Evolutionary conservation across 2,329 filamentous ascomycete species (phyloP).

Genomic region (Stachybotrys chlorohalonatus): DNA sequence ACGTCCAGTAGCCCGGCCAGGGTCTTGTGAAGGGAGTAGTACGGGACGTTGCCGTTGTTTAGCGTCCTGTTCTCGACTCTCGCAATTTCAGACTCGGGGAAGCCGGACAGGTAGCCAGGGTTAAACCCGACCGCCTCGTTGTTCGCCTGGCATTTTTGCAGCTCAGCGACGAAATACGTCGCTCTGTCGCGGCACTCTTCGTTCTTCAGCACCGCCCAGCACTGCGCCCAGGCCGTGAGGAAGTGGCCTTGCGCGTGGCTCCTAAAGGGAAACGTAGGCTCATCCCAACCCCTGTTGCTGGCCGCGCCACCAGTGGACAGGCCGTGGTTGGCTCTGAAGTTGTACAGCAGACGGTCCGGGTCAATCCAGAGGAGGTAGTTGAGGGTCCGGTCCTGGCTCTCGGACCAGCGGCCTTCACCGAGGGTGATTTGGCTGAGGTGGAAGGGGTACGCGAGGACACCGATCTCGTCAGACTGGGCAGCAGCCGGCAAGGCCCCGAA

Average conservation of each 20-base stretch:
- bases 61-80: constrained; percentile 33
- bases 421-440: constrained; percentile 2
- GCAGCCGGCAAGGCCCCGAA: neutral
- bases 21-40: constrained; percentile 46
- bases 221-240: constrained; percentile 40
- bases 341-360: constrained; percentile 36
- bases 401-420: constrained; percentile 17
- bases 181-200: constrained; percentile 34
- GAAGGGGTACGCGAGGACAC: neutral
- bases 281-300: constrained; percentile 42
- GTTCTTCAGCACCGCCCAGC: constrained; percentile 33
- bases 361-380: constrained; percentile 36
- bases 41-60: constrained; percentile 40
- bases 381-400: constrained; percentile 32
- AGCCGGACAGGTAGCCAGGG: constrained; percentile 39
- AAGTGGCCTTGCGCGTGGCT: constrained; percentile 42
- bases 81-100: constrained; percentile 40
- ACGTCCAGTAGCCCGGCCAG: constrained; percentile 41
- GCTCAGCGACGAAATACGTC: constrained; percentile 32
- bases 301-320: constrained; percentile 35
- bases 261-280: constrained; percentile 43
- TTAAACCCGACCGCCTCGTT: constrained; percentile 33
- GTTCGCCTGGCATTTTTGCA: constrained; percentile 42
- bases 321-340: constrained; percentile 36
- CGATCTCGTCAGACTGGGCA: neutral